These are phyloP conservation scores for Ophiostoma piceae DNA, from an alignment of 2,329 filamentous ascomycete species.

Conservation along the genomic window DNA sequence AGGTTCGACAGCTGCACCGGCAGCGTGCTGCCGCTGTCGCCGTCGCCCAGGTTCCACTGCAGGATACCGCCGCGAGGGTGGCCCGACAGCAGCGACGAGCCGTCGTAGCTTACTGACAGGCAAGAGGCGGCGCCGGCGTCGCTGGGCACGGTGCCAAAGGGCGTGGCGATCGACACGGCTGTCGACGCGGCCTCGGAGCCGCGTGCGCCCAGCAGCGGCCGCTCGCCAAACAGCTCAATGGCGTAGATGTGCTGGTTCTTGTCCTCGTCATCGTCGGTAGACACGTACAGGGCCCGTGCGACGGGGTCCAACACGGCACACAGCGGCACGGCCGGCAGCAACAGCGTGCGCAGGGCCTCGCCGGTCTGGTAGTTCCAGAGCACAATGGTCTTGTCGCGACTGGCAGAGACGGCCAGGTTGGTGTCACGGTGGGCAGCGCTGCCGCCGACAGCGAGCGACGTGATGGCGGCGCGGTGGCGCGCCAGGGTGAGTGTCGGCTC, in stretches of 20 bases:
- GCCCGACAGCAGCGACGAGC: conserved; percentile 71
- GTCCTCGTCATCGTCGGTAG: conserved; percentile 61
- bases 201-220: conserved; percentile 50
- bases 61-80: conserved; percentile 74
- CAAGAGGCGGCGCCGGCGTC: conserved; percentile 64
- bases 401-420: conserved; percentile 78
- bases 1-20: conserved; percentile 63
- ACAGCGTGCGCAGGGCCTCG: conserved; percentile 69
- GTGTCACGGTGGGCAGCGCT: conserved; percentile 58
- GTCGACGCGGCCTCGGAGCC: conserved; percentile 51
- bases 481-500: conserved; percentile 74
- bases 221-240: conserved; percentile 63
- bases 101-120: conserved; percentile 73
- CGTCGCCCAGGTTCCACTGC: conserved; percentile 70
- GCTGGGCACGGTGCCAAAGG: conserved; percentile 53
- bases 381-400: conserved; percentile 81
- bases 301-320: conserved; percentile 75
- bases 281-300: conserved; percentile 74
- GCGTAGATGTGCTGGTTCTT: conserved; percentile 51
- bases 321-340: conserved; percentile 68
- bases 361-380: conserved; percentile 89
- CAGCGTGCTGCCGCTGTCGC: conserved; percentile 36
- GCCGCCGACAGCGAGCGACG: conserved; percentile 57
- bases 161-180: conserved; percentile 50
- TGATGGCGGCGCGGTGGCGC: conserved; percentile 70